These are phyloP conservation scores for Botrytis byssoidea DNA, from an alignment of 2,329 filamentous ascomycete genomes.

Conservation along the genomic window DNA sequence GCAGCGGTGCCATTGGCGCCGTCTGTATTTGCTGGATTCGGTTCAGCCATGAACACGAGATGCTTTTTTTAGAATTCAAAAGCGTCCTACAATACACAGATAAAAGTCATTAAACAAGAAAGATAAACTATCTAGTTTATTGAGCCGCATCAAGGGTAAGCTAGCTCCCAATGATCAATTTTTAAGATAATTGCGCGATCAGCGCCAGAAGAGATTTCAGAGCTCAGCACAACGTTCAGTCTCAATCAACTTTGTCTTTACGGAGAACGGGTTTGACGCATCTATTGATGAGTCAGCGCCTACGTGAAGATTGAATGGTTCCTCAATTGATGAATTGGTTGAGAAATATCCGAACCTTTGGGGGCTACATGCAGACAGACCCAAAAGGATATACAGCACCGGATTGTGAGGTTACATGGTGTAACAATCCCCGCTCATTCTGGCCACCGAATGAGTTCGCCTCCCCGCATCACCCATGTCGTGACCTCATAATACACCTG, in stretches of 20 bases:
- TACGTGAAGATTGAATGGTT: not conserved
- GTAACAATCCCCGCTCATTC: not conserved
- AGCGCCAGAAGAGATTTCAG: not conserved
- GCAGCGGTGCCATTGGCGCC: not conserved
- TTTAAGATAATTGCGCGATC: not conserved
- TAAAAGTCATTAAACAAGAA: too few relatives aligned
- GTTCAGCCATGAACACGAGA: not conserved
- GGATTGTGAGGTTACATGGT: not conserved
- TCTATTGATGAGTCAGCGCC: not conserved
- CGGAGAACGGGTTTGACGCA: not conserved
- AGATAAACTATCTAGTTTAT: too few relatives aligned
- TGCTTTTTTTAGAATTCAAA: not conserved
- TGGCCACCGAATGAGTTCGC: not conserved
- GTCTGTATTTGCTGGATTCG: not conserved
- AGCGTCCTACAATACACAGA: too few relatives aligned
- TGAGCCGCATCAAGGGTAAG: not conserved
- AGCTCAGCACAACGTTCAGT: not conserved
- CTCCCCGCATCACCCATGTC: fast-evolving
- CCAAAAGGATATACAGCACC: not conserved
- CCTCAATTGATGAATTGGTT: not conserved
- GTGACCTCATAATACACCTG: not conserved
- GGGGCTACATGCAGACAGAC: too few relatives aligned
- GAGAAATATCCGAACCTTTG: fast-evolving
- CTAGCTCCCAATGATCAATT: not conserved
- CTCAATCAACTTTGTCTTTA: not conserved